Conservation (phyloP, 352 stramenopile species). For the Globisporangium camurandrum region DNA sequence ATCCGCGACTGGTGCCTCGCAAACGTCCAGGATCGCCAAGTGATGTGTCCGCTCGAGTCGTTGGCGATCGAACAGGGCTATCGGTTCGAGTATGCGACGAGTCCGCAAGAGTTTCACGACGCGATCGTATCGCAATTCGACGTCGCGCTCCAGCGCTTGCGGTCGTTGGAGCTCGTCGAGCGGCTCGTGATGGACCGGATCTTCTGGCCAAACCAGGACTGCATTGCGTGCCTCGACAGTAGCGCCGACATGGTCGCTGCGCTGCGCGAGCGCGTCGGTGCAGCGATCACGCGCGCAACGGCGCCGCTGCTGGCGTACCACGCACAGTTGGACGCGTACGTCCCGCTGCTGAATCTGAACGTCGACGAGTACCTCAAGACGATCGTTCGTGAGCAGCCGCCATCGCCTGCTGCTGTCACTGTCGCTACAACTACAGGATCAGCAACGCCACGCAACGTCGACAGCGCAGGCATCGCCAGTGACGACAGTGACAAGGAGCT, state of each 20-base stretch:
- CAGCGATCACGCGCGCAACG: slow-evolving; percentile 34
- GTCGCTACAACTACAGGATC: too few relatives aligned
- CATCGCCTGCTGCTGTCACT: too few relatives aligned
- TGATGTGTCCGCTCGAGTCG: slow-evolving; percentile 47
- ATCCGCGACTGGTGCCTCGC: slow-evolving; percentile 62
- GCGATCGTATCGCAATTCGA: slow-evolving; percentile 76
- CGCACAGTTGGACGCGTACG: slow-evolving; percentile 73
- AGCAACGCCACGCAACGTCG: slow-evolving; percentile 19
- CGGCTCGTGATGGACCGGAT: slow-evolving; percentile 92
- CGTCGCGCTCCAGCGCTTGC: slow-evolving; percentile 61
- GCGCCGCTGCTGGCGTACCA: slow-evolving; percentile 72
- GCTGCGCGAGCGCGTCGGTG: slow-evolving; percentile 43
- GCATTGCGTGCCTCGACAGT: slow-evolving; percentile 78
- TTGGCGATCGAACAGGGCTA: slow-evolving; percentile 36
- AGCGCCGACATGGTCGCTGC: slow-evolving; percentile 48
- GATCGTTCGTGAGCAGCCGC: slow-evolving; percentile 43
- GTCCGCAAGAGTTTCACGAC: slow-evolving; percentile 55
- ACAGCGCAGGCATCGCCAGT: slow-evolving; percentile 4
- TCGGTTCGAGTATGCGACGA: slow-evolving; percentile 77
- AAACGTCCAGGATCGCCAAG: slow-evolving; percentile 39
- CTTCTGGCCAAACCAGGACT: slow-evolving; percentile 92
- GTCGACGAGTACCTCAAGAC: slow-evolving; percentile 72
- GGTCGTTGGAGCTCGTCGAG: slow-evolving; percentile 88
- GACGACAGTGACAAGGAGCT: slow-evolving; percentile 25
- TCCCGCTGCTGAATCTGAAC: slow-evolving; percentile 88